Conservation (phyloP, 2,329 filamentous ascomycete species). For the Lecanosticta acicola region DNA sequence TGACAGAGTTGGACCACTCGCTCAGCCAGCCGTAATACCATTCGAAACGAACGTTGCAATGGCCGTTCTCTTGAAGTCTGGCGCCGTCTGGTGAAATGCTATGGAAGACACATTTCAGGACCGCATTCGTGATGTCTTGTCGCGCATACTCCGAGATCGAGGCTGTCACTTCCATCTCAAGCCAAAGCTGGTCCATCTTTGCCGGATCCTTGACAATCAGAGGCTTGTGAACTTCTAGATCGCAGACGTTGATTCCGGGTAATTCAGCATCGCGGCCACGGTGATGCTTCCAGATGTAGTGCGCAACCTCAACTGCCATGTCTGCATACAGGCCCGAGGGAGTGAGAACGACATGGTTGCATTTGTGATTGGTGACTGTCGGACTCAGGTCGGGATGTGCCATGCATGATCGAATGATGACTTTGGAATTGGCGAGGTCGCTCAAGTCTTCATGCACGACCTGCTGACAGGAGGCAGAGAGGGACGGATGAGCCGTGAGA, state of each 20-base stretch:
- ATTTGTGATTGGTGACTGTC: constrained; percentile 28
- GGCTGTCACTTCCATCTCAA: constrained; percentile 23
- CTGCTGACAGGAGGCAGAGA: constrained; percentile 23
- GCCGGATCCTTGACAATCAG: constrained; percentile 21
- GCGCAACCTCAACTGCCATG: constrained; percentile 29
- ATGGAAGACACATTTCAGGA: constrained; percentile 20
- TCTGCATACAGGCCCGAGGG: constrained; percentile 32
- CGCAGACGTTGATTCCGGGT: constrained; percentile 23
- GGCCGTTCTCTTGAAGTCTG: constrained; percentile 23
- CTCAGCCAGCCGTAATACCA: constrained; percentile 15
- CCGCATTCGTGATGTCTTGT: constrained; percentile 7
- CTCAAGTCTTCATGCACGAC: constrained; percentile 12
- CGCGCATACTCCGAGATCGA: neutral
- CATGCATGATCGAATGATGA: constrained; percentile 24
- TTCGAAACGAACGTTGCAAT: constrained; percentile 23
- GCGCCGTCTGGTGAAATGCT: constrained; percentile 21
- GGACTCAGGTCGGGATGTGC: constrained; percentile 18
- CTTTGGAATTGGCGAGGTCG: constrained; percentile 5
- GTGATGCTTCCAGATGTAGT: constrained; percentile 20
- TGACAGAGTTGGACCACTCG: constrained; percentile 18
- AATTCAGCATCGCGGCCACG: constrained; percentile 8
- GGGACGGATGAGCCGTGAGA: neutral
- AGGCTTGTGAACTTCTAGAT: constrained; percentile 26
- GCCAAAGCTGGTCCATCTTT: constrained; percentile 18
- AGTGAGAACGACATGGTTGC: constrained; percentile 30